Evolutionary conservation across 2,329 filamentous ascomycete genomes (phyloP).

Genomic region (Penicillium sp.): DNA sequence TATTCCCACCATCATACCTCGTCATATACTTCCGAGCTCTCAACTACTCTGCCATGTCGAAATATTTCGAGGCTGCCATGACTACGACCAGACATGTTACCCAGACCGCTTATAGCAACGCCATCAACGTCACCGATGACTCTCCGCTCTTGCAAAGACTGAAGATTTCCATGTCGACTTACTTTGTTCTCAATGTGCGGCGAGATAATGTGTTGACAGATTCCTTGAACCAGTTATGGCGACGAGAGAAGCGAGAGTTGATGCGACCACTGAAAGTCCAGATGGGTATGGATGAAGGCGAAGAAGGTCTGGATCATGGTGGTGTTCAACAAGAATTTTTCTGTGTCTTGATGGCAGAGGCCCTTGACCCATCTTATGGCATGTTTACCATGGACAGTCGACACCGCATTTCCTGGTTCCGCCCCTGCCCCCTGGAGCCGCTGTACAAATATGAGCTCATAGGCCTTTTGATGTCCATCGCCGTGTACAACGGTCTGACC

Average conservation of each 20-base stretch:
- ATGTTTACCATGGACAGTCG: constrained; percentile 74
- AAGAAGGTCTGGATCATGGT: constrained; percentile 89
- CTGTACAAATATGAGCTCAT: constrained; percentile 89
- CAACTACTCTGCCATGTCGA: constrained; percentile 84
- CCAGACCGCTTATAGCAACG: constrained; percentile 44
- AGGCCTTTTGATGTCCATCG: constrained; percentile 83
- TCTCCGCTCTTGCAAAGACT: constrained; percentile 63
- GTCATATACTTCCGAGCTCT: constrained; percentile 85
- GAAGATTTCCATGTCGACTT: constrained; percentile 67
- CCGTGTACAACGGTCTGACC: constrained; percentile 89
- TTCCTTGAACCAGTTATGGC: constrained; percentile 86
- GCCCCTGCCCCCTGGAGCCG: constrained; percentile 76
- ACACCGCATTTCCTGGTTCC: constrained; percentile 85
- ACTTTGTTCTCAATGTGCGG: constrained; percentile 68
- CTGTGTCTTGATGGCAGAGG: constrained; percentile 75
- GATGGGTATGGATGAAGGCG: constrained; percentile 76
- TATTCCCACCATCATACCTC: constrained; percentile 72
- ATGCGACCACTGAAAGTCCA: constrained; percentile 84
- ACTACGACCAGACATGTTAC: constrained; percentile 47
- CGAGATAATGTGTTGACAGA: constrained; percentile 68
- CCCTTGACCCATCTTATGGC: constrained; percentile 73
- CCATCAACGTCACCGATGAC: constrained; percentile 55
- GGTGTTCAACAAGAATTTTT: constrained; percentile 98
- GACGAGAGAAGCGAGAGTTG: constrained; percentile 77
- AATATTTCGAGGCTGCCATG: constrained; percentile 69